These are phyloP conservation scores for Pittosporum tobira DNA, from an alignment of 129 eudicot species.

Conservation along the genomic window DNA sequence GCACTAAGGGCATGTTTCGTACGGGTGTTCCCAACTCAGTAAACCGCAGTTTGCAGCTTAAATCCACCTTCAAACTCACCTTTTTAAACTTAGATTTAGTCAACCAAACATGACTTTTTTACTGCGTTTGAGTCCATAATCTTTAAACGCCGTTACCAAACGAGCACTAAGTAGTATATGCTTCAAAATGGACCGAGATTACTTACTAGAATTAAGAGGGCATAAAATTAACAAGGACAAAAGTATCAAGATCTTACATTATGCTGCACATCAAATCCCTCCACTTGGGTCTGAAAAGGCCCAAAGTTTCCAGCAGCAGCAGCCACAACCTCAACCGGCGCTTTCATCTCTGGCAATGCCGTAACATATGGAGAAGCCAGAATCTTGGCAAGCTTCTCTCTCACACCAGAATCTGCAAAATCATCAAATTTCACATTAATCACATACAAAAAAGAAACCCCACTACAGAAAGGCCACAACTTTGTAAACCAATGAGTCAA, in stretches of 20 bases:
- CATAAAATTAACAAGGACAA: not conserved
- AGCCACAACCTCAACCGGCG: constrained; percentile 62
- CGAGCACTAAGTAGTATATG: too few species aligned
- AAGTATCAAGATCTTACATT: constrained; percentile 28
- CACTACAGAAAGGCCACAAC: not conserved
- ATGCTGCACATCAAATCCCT: constrained; percentile 28
- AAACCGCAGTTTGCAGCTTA: too few species aligned
- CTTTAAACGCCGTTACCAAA: too few species aligned
- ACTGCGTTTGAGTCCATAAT: too few species aligned
- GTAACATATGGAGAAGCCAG: constrained; percentile 62
- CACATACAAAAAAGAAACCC: not conserved
- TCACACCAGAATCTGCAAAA: constrained; percentile 58
- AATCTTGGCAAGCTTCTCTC: constrained; percentile 66
- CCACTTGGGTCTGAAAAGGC: constrained; percentile 45
- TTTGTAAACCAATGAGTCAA: not conserved
- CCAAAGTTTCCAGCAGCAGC: constrained; percentile 64
- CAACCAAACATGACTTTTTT: too few species aligned
- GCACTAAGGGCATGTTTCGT: not conserved
- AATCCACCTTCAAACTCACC: too few species aligned
- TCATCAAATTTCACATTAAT: not conserved
- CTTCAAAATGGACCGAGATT: not conserved
- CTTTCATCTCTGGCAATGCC: constrained; percentile 67
- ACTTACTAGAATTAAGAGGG: not conserved
- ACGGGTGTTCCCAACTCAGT: too few species aligned
- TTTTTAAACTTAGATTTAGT: too few species aligned